Evolutionary conservation across 192 early-diverging fungal species (phyloP).

Genomic region (Gigaspora rosea): DNA sequence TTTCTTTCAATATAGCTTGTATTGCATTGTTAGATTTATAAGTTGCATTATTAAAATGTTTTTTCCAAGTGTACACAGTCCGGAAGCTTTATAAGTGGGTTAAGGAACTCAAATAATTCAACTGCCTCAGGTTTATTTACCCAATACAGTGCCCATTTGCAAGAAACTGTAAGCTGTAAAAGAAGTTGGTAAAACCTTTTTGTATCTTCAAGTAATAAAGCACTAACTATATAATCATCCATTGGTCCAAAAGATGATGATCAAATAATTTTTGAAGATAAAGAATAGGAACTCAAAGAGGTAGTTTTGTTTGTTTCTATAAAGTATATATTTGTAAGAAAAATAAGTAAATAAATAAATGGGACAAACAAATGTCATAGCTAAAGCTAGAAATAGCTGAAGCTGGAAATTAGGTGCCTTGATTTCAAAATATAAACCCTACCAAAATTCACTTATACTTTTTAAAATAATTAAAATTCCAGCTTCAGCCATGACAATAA

Average conservation of each 20-base stretch:
- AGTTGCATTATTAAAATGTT: not conserved
- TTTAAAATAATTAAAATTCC: too few species aligned
- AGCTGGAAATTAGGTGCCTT: too few species aligned
- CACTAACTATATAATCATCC: not conserved
- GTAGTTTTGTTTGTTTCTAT: not conserved
- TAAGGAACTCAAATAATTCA: slow-evolving; percentile 1
- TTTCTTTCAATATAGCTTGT: not conserved
- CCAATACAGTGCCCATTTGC: not conserved
- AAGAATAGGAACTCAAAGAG: not conserved
- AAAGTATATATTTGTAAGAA: not conserved
- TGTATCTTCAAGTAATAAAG: not conserved
- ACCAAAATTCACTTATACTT: too few species aligned
- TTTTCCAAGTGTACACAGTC: not conserved
- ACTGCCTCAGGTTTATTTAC: not conserved
- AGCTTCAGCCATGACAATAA: too few species aligned
- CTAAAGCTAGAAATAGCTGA: too few species aligned
- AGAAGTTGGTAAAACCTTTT: not conserved
- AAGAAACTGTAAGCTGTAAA: slow-evolving; percentile 4
- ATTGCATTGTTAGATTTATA: slow-evolving; percentile 4
- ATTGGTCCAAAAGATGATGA: slow-evolving; percentile 10
- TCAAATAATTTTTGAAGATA: not conserved
- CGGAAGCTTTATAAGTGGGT: not conserved
- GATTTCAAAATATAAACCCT: too few species aligned
- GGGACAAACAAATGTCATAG: too few species aligned
- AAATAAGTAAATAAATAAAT: not conserved